Percentiles rank a stretch among this genome's conserved stretches.
phyloP scores from a whole-genome alignment of 2,329 filamentous ascomycete species.

The Incumbomyces delicatus region DNA sequence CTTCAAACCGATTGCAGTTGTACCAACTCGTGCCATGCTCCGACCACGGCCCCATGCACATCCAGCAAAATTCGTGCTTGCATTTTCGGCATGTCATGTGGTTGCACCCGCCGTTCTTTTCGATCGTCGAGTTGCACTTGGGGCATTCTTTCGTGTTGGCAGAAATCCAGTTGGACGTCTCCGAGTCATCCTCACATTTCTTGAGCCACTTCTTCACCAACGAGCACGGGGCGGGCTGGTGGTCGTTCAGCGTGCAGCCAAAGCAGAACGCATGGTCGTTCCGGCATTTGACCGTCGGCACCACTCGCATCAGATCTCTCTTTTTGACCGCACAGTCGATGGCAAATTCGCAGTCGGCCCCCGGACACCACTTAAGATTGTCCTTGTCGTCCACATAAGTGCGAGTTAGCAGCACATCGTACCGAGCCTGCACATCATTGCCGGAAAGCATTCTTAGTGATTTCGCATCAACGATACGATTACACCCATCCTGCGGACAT shows the following conservation, averaged over 20 bases:
- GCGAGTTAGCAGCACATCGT: slow-evolving; percentile 75
- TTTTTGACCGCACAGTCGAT: slow-evolving; percentile 81
- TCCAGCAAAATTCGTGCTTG: slow-evolving; percentile 97
- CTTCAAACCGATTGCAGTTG: slow-evolving; percentile 95
- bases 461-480: slow-evolving; percentile 80
- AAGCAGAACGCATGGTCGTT: slow-evolving; percentile 92
- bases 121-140: slow-evolving; percentile 90
- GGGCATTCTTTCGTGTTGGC: slow-evolving; percentile 98
- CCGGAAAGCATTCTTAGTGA: slow-evolving; percentile 69
- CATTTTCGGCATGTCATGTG: slow-evolving; percentile 97
- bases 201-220: slow-evolving; percentile 93
- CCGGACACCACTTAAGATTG: slow-evolving; percentile 92
- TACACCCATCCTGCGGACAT: slow-evolving; percentile 80
- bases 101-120: slow-evolving; percentile 97
- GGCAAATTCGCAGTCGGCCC: slow-evolving; percentile 91
- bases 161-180: slow-evolving; percentile 98
- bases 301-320: slow-evolving; percentile 72
- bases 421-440: slow-evolving; percentile 51
- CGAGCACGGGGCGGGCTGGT: slow-evolving; percentile 84
- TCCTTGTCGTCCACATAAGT: slow-evolving; percentile 98
- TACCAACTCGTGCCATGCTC: slow-evolving; percentile 99
- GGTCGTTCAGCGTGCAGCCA: slow-evolving; percentile 78
- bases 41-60: slow-evolving; percentile 99
- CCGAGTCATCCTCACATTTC: slow-evolving; percentile 96
- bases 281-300: slow-evolving; percentile 78